Conservation (phyloP, 2,329 filamentous ascomycete genomes). For the Neonectria hederae region DNA sequence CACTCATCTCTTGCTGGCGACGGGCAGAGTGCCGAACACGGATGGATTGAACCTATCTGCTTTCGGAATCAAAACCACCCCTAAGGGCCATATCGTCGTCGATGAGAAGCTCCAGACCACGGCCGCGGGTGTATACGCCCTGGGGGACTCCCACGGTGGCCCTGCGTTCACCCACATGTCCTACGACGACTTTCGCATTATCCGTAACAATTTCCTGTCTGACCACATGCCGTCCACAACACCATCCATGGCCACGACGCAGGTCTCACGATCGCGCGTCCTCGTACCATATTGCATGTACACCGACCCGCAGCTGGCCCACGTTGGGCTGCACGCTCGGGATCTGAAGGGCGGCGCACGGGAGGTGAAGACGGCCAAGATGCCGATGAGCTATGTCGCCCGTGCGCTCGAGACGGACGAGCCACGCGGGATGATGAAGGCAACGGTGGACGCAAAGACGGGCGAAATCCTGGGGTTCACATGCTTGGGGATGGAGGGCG, state of each 20-base stretch:
- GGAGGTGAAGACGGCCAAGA: slow-evolving; percentile 54
- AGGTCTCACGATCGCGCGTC: slow-evolving; percentile 42
- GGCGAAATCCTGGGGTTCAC: slow-evolving; percentile 63
- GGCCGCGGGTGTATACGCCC: slow-evolving; percentile 54
- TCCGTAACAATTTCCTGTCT: slow-evolving; percentile 56
- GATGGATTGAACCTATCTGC: slow-evolving; percentile 53
- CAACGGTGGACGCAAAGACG: slow-evolving; percentile 57
- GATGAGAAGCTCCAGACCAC: slow-evolving; percentile 57
- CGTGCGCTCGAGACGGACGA: slow-evolving; percentile 62
- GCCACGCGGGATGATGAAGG: slow-evolving; percentile 62
- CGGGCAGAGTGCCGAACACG: slow-evolving; percentile 61
- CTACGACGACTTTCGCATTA: slow-evolving; percentile 65
- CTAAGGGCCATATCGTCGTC: slow-evolving; percentile 55
- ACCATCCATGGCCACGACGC: slow-evolving; percentile 39
- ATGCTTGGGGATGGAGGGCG: slow-evolving; percentile 60
- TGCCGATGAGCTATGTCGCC: slow-evolving; percentile 63
- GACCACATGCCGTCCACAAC: slow-evolving; percentile 36
- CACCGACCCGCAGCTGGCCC: slow-evolving; percentile 63
- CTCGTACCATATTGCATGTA: slow-evolving; percentile 60
- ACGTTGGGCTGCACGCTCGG: slow-evolving; percentile 58
- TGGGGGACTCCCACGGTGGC: slow-evolving; percentile 62
- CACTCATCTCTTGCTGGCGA: slow-evolving; percentile 60
- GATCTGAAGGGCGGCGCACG: slow-evolving; percentile 45
- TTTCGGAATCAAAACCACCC: slow-evolving; percentile 53
- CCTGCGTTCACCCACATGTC: slow-evolving; percentile 66